Evolutionary conservation across 371 early-diverging fungal species (phyloP).

Genomic region (Cokeromyces recurvatus): DNA sequence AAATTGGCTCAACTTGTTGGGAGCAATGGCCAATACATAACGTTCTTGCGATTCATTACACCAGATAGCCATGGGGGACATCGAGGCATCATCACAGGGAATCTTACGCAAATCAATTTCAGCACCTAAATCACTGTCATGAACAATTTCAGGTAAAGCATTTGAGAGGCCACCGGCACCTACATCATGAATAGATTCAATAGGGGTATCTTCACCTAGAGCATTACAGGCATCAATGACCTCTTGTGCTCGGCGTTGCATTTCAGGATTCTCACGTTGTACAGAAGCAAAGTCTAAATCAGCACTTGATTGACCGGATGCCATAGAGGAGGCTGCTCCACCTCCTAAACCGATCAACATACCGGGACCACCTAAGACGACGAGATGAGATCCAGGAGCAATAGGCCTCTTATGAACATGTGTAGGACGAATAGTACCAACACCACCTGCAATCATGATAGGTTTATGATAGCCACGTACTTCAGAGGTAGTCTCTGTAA

Average conservation of each 20-base stretch:
- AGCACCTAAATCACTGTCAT: conserved; percentile 91
- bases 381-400: conserved; percentile 72
- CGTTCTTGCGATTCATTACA: conserved; percentile 98
- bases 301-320: conserved; percentile 82
- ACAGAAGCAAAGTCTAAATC: conserved; percentile 96
- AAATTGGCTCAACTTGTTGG: conserved; percentile 64
- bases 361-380: conserved; percentile 93
- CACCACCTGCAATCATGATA: conserved; percentile 97
- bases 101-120: conserved; percentile 84
- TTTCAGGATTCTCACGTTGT: conserved; percentile 97
- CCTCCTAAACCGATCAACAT: conserved; percentile 98
- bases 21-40: conserved; percentile 86
- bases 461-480: conserved; percentile 97
- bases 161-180: conserved; percentile 98
- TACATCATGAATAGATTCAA: conserved; percentile 94
- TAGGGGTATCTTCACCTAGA: conserved; percentile 75
- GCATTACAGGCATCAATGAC: conserved; percentile 92
- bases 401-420: conserved; percentile 86
- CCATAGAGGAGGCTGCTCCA: conserved; percentile 95
- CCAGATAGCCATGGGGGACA: conserved; percentile 99
- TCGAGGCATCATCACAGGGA: conserved; percentile 81
- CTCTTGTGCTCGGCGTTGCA: conserved; percentile 94
- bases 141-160: conserved; percentile 95
- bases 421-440: conserved; percentile 85
- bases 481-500: conserved; percentile 48